phyloP scores from a whole-genome alignment of 345 rosid genomes.

The Atalantia buxifolia region DNA sequence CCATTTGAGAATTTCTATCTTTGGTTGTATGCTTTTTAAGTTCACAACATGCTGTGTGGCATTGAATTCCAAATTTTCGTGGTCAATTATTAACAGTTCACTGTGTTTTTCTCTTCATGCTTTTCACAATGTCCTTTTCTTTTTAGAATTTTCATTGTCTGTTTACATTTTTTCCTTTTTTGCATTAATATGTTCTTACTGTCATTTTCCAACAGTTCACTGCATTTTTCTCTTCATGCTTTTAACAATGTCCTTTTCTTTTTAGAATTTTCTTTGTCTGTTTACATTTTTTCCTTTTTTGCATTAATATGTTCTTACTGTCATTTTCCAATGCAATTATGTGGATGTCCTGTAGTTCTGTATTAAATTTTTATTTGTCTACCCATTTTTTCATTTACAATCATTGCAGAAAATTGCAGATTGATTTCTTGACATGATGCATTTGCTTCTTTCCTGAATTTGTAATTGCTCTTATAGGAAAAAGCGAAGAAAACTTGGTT shows the following conservation, averaged over 20 bases:
- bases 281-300: not conserved
- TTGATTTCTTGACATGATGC: not conserved
- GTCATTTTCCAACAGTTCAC: not conserved
- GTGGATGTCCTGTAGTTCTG: not conserved
- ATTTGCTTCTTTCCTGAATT: conserved; percentile 5
- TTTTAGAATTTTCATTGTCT: not conserved
- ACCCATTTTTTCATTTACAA: not conserved
- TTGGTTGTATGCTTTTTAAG: not conserved
- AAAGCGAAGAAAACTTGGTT: conserved; percentile 81
- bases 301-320: not conserved
- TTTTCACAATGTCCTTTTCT: not conserved
- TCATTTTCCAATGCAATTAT: not conserved
- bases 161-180: not conserved
- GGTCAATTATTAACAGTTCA: not conserved
- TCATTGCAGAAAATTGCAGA: not conserved
- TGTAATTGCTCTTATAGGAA: conserved; percentile 42
- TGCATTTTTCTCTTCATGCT: not conserved
- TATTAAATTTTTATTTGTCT: not conserved
- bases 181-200: not conserved
- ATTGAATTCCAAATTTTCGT: not conserved
- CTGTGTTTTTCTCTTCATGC: not conserved
- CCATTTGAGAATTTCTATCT: not conserved
- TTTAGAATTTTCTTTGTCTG: not conserved
- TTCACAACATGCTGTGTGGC: not conserved
- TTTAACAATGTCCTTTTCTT: not conserved